These are phyloP conservation scores for Toxicodendron radicans DNA, from an alignment of 345 rosid species.

Conservation along the genomic window DNA sequence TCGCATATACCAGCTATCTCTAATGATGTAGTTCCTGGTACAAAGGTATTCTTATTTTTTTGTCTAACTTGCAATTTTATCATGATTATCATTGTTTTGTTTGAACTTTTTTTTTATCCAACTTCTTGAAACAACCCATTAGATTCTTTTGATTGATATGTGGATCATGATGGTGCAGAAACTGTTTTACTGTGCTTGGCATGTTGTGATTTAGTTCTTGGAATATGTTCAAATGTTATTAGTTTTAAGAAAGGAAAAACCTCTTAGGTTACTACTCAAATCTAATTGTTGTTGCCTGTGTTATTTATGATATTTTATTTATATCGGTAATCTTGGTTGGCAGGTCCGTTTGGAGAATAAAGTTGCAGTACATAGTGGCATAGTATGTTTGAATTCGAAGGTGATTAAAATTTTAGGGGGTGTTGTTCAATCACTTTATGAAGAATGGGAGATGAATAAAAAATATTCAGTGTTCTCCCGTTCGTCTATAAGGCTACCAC, in stretches of 20 bases:
- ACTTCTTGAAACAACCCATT: background rate
- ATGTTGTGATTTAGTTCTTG: background rate
- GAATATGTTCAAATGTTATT: background rate
- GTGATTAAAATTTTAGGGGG: slow-evolving; percentile 75
- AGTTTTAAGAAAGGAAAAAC: background rate
- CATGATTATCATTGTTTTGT: background rate
- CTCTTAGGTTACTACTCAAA: background rate
- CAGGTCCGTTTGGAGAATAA: slow-evolving; percentile 84
- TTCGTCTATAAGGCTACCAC: slow-evolving; percentile 43
- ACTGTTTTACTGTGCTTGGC: too few relatives aligned
- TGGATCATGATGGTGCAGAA: background rate
- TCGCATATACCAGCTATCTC: slow-evolving; percentile 53
- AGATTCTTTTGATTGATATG: background rate
- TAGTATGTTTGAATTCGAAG: slow-evolving; percentile 68
- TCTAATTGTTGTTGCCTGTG: background rate
- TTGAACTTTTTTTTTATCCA: background rate
- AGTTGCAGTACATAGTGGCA: slow-evolving; percentile 54
- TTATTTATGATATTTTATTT: background rate
- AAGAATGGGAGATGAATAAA: slow-evolving; percentile 89
- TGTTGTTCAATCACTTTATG: slow-evolving; percentile 69
- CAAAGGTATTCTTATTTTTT: slow-evolving; percentile 58
- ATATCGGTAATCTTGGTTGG: slow-evolving; percentile 24
- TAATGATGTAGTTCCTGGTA: slow-evolving; percentile 69
- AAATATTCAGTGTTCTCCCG: slow-evolving; percentile 66
- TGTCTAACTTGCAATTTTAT: background rate